Evolutionary conservation across 345 rosid genomes (phyloP), one percentile per base, ranked within the genome.

Genomic region (Acer saccharum): DNA sequence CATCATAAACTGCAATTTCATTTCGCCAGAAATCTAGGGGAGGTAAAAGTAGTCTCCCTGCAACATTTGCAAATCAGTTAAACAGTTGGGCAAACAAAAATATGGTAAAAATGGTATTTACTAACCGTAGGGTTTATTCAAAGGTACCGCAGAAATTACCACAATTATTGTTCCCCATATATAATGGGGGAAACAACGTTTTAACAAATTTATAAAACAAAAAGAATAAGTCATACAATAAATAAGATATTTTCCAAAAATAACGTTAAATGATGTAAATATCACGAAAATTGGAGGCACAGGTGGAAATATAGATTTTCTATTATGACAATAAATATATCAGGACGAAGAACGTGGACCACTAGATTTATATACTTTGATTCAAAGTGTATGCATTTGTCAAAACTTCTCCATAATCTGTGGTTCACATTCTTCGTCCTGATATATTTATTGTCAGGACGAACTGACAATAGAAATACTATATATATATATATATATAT

Each of bases 31-130:
- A 94, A 68, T 91, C 92, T 61, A 94, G 79, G 21, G 86, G 7
- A 69, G 98, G 94, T 73, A 93, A 64, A 69, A 93, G 93, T 70
- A 90, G 65, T 83, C 98, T 89, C 71, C 98, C 98, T 94, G 90
- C 83, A 81, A 82, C 55, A 75, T 55, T 69, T 32, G 55, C 63
- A 78, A 76, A 74, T 25, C 35, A 69, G 71, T 54, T 63, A 55
- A 77, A 80, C 52, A 72, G 71, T 76, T 74, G 50, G 77, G 25
- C 17, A 55, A 62, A 71, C 57, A 63, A 13, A 18, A 44, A 29
- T 44, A 8, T 16, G 35, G n/a, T 39, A 13, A 69, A 29, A 27
- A 60, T 27, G 44, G 63, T 11, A 61, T 72, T 66, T 68, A 73
- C 27, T 23, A 61, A 43, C 44, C 13, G 29, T 10, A 39, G 43